Base-by-base conservation (phyloP, 2,329 filamentous ascomycete species). In the Fusarium sp. region DNA sequence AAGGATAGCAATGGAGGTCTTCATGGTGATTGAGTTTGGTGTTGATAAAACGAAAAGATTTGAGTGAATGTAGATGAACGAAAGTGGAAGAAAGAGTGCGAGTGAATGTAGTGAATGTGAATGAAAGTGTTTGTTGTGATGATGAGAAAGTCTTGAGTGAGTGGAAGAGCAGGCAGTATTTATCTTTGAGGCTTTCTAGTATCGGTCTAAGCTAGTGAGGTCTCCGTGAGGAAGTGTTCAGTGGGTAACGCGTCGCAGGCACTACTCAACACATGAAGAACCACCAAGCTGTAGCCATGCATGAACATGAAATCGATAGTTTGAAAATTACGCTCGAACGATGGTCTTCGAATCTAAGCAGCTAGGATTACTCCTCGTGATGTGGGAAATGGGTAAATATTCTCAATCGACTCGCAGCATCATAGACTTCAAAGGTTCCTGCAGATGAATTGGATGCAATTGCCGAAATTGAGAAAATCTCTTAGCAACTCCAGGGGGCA, bases 261-360 rank as follows among this genome's bases (percentile, higher is more conserved):
- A 19, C 37, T 39, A 19, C n/a, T 14, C 0, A 4, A 7, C 3
- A 10, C 3, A 20, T 9, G 13, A 5, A 26, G 20, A 5, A 48
- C 5, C 4, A 9, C n/a, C 17, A 7, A 3, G 2, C 13, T 44
- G 8, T 1, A 20, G 9, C n/a, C 15, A 11, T 51, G 30, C 43
- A 59, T 59, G 24, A 51, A 44, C 3, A 37, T 32, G 19, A 51
- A 59, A 60, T 59, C 44, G 2, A 59, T 60, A 60, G 54, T 51
- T 15, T 59, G 17, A 0, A 0, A 59, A 19, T 43, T 59, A 59
- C 28, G 28, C 28, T 30, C 11, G 10, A 30, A 13, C 4, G 28
- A 30, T 13, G 1, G 10, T 13, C 28, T 11, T 30, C 28, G 9
- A 30, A 3, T 2, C 11, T 30, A 3, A 30, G 11, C 28, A 30